Base-by-base conservation (phyloP, 768 basidiomycete genomes). In the Panaeolus cyanescens region DNA sequence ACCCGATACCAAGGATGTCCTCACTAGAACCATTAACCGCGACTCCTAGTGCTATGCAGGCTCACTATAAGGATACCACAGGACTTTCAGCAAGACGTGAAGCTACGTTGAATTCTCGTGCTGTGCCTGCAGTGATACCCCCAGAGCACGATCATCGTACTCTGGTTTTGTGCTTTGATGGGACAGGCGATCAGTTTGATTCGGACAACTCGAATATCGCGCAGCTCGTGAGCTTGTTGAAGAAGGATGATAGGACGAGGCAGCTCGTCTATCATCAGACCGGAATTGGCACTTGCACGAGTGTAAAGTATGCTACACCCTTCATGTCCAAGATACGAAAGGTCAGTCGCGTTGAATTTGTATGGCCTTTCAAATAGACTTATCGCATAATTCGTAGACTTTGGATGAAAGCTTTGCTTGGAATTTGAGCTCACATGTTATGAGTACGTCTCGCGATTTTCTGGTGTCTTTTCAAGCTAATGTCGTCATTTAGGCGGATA, bases 211-310 rank as follows among this genome's bases (percentile, higher is more conserved):
- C 84, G 5, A 86, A 85, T 57, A 78, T 86, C 42, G 83, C 84
- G 5, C 74, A 80, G 59, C 67, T 86, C 5, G 79, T 84, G 20
- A 80, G 81, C 3, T 60, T 82, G 62, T 66, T 86, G 61, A 82
- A 82, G 75, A 86, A 85, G 69, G 76, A 83, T 65, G 81, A 86
- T 58, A 69, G 73, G 36, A 70, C 70, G 32, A 76, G 84, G 67
- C 85, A 87, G 72, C 76, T 84, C 78, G 80, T 84, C 0, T 86
- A 86, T 67, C 86, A 86, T 64, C 85, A 85, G 75, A 64, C 83
- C 12, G 84, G 84, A 2, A 83, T 85, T 39, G 84, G 84, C 4
- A 83, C 84, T 3, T 85, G 85, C 64, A 77, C 74, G 0, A 70
- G 76, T 2, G 73, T 78, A 0, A 70, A 77, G 54, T 67, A 79